Evolutionary conservation across 345 rosid genomes (phyloP).

Genomic region (Conringia planisiliqua): DNA sequence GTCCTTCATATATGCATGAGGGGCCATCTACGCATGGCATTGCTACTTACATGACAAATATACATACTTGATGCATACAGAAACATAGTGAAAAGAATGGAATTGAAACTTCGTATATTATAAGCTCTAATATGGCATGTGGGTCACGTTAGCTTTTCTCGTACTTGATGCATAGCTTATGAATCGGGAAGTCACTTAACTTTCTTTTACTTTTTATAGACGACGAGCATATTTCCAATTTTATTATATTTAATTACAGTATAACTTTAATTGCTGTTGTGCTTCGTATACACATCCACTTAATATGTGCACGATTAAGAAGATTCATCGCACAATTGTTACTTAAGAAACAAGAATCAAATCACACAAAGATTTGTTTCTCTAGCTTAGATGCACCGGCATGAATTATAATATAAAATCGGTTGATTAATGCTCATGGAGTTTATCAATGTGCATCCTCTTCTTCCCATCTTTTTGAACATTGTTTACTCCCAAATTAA

Average conservation of each 20-base stretch:
- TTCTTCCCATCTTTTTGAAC: conserved; percentile 36
- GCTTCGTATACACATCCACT: conserved; percentile 6
- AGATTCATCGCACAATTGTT: conserved; percentile 30
- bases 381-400: conserved; percentile 33
- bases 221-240: not conserved
- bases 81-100: not conserved
- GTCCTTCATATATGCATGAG: conserved; percentile 35
- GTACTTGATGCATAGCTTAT: conserved; percentile 25
- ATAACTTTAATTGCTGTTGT: not conserved
- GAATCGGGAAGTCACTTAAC: conserved; percentile 5
- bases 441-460: conserved; percentile 36
- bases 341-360: conserved; percentile 21
- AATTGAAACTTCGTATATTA: not conserved
- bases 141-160: conserved; percentile 31
- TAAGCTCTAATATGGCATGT: conserved; percentile 15
- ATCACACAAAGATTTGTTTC: conserved; percentile 31
- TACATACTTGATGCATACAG: not conserved
- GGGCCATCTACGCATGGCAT: conserved; percentile 45
- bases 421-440: conserved; percentile 7
- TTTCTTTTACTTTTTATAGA: not conserved
- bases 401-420: conserved; percentile 21
- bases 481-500: conserved; percentile 21
- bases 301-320: conserved; percentile 24
- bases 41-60: conserved; percentile 23
- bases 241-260: not conserved